phyloP scores from a whole-genome alignment of 208 protist species.

The Trypanosoma cruzi region DNA sequence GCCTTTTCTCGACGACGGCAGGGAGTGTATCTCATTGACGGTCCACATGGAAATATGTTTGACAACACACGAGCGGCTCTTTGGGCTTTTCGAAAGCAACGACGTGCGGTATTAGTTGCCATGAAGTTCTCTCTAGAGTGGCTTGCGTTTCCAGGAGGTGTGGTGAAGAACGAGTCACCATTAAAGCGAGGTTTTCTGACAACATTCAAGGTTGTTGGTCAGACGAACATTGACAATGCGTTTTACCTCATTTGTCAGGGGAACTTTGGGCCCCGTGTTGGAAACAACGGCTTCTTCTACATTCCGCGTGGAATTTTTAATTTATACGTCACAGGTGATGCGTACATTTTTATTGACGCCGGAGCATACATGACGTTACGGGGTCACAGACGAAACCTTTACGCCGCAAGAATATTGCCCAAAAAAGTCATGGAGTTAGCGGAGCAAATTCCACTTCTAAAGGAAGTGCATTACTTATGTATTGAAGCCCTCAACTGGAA shows the following conservation, averaged over 20 bases:
- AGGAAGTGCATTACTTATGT: constrained; percentile 14
- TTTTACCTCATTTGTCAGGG: constrained; percentile 75
- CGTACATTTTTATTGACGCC: constrained; percentile 66
- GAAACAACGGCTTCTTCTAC: constrained; percentile 67
- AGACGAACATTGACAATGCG: constrained; percentile 53
- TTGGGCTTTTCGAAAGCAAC: constrained; percentile 73
- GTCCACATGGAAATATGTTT: constrained; percentile 69
- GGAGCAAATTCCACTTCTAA: constrained; percentile 8
- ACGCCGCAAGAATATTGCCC: constrained; percentile 19
- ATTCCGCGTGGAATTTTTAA: constrained; percentile 66
- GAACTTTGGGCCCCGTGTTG: constrained; percentile 60
- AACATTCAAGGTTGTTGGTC: constrained; percentile 75
- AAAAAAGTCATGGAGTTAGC: not conserved
- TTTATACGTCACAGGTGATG: constrained; percentile 33
- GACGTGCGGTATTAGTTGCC: constrained; percentile 54
- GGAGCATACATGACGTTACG: constrained; percentile 18
- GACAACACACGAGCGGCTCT: constrained; percentile 73
- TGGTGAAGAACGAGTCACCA: constrained; percentile 41
- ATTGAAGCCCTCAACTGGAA: constrained; percentile 2
- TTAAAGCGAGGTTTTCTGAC: constrained; percentile 61
- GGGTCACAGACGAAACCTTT: constrained; percentile 9
- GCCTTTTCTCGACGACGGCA: constrained; percentile 66
- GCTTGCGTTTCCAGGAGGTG: constrained; percentile 54
- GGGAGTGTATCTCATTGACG: constrained; percentile 65
- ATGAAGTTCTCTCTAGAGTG: constrained; percentile 69